phyloP scores from a whole-genome alignment of 1,139 yeast genomes.

The Meyerozyma elateridarum region DNA sequence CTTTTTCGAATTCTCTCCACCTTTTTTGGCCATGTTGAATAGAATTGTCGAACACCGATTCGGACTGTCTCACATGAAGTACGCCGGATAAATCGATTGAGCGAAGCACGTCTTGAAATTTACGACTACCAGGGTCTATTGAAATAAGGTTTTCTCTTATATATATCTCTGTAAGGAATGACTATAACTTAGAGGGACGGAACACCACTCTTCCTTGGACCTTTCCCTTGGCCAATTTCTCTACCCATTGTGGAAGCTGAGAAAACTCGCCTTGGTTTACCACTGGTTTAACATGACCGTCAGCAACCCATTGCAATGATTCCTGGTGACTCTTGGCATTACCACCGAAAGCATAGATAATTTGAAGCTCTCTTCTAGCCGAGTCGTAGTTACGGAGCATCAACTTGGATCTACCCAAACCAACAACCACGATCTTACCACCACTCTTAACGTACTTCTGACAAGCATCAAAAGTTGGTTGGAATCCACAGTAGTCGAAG shows the following conservation, averaged over 20 bases:
- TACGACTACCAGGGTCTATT: too few species aligned
- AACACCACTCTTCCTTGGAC: conserved; percentile 44
- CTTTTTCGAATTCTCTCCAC: conserved; percentile 56
- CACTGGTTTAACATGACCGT: conserved; percentile 39
- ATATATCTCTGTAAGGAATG: background rate
- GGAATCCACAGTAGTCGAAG: conserved; percentile 45
- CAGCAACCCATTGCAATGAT: conserved; percentile 39
- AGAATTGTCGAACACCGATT: too few species aligned
- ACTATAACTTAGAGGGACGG: conserved; percentile 19
- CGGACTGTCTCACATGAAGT: too few species aligned
- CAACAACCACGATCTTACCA: conserved; percentile 43
- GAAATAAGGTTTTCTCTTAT: too few species aligned
- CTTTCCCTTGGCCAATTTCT: conserved; percentile 34
- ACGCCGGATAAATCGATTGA: too few species aligned
- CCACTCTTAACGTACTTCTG: conserved; percentile 29
- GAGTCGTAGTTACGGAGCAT: conserved; percentile 29
- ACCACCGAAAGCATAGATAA: conserved; percentile 46
- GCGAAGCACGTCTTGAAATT: too few species aligned
- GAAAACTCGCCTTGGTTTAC: conserved; percentile 28
- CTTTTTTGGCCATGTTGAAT: conserved; percentile 52
- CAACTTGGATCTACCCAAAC: conserved; percentile 36
- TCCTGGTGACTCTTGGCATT: conserved; percentile 41
- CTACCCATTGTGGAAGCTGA: conserved; percentile 33
- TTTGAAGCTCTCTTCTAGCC: conserved; percentile 38
- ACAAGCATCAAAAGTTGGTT: conserved; percentile 30